phyloP scores from a whole-genome alignment of 208 protist species.

The Leishmania guyanensis region DNA sequence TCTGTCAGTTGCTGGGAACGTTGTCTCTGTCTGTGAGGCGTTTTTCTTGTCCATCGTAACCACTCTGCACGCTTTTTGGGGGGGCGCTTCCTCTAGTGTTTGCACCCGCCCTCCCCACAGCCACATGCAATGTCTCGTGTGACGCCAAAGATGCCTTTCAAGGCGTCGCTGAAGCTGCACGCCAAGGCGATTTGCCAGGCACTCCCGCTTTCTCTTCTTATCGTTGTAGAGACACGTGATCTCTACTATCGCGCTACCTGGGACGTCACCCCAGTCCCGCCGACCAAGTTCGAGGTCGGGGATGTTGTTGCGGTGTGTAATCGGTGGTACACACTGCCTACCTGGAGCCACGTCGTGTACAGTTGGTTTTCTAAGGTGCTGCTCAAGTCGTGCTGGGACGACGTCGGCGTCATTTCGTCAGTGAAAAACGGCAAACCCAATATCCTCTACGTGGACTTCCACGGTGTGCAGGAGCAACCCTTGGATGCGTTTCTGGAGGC shows the following conservation, averaged over 20 bases:
- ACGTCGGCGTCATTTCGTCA: conserved; percentile 75
- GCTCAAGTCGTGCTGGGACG: conserved; percentile 88
- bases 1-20: not conserved
- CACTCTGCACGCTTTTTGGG: not conserved
- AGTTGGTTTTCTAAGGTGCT: conserved; percentile 81
- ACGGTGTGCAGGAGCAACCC: conserved; percentile 56
- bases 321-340: conserved; percentile 88
- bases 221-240: conserved; percentile 79
- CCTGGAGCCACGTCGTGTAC: conserved; percentile 73
- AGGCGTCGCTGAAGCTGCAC: conserved; percentile 63
- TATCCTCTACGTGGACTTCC: conserved; percentile 76
- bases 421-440: conserved; percentile 53
- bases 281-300: conserved; percentile 59
- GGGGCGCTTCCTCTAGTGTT: not conserved
- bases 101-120: not conserved
- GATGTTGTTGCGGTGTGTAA: conserved; percentile 89
- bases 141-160: conserved; percentile 58
- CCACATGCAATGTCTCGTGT: conserved; percentile 47
- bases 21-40: not conserved
- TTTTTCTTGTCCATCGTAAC: not conserved
- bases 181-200: conserved; percentile 77
- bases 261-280: conserved; percentile 52
- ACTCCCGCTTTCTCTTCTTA: conserved; percentile 74
- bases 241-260: conserved; percentile 87
- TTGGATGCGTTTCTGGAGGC: conserved; percentile 63